A percentile compares a stretch with the other conserved stretches of the same genome.
These are phyloP conservation scores for Hamigera avellanea DNA, from an alignment of 495 filamentous ascomycete genomes.

Conservation along the genomic window DNA sequence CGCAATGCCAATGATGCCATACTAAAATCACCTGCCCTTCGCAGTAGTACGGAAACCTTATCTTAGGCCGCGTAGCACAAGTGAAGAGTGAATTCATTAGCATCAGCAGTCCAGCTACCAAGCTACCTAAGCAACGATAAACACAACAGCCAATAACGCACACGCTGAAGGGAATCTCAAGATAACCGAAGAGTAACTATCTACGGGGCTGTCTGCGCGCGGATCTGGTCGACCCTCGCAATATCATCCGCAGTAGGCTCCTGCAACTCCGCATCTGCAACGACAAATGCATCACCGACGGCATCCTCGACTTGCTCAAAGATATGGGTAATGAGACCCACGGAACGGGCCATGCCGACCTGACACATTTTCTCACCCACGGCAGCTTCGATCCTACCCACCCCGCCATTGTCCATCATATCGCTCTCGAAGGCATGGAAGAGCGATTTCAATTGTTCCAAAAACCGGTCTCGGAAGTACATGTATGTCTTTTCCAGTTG, in stretches of 20 bases:
- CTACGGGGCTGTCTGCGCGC: constrained; percentile 12
- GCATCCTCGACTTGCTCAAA: constrained; percentile 29
- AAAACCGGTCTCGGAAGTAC: constrained; percentile 28
- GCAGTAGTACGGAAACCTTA: too few relatives aligned
- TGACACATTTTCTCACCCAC: constrained; percentile 30
- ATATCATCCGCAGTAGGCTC: constrained; percentile 21
- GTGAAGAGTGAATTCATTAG: too few relatives aligned
- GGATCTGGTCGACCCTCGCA: constrained; percentile 16
- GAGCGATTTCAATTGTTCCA: constrained; percentile 20
- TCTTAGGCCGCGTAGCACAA: too few relatives aligned
- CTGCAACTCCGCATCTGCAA: constrained; percentile 18
- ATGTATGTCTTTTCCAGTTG: constrained; percentile 26
- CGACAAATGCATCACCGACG: constrained; percentile 21
- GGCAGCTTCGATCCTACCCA: constrained; percentile 24
- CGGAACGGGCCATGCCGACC: constrained; percentile 26
- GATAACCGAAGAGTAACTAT: too few relatives aligned
- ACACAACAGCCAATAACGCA: too few relatives aligned
- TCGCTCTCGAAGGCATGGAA: constrained; percentile 26
- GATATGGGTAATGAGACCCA: constrained; percentile 23
- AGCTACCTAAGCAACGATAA: too few relatives aligned
- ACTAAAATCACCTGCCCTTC: too few relatives aligned
- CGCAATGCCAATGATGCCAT: too few relatives aligned
- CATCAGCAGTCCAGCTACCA: too few relatives aligned
- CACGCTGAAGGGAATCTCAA: too few relatives aligned
- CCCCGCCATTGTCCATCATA: constrained; percentile 24